Evolutionary conservation across 148 eudicot genomes (phyloP).

Genomic region (Talinum fruticosum): DNA sequence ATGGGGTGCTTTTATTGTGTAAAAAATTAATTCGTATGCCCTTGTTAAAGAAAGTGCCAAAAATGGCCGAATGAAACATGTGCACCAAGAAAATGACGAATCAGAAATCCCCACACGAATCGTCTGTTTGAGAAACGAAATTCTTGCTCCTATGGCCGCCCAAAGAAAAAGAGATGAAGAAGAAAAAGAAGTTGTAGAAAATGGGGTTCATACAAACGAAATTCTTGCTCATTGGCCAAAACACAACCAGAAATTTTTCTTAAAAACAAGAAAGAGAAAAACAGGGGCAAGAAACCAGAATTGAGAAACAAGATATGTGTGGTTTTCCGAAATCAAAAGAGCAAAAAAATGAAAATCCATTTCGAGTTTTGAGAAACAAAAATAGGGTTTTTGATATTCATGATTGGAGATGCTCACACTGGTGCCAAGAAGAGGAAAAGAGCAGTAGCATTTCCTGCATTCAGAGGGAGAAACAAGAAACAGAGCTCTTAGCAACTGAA

Average conservation of each 20-base stretch:
- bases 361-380: neutral
- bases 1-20: neutral
- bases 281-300: neutral
- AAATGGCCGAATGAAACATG: conserved; percentile 23
- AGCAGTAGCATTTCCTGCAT: conserved; percentile 58
- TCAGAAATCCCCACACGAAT: conserved; percentile 2
- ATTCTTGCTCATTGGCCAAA: neutral
- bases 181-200: neutral
- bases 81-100: conserved; percentile 21
- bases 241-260: neutral
- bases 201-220: neutral
- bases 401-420: conserved; percentile 24
- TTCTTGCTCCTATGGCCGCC: neutral
- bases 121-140: neutral
- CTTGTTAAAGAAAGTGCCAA: conserved; percentile 23
- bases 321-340: neutral
- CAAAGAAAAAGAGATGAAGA: neutral
- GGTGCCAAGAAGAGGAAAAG: conserved; percentile 52
- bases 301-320: too few relatives aligned
- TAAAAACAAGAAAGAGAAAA: neutral
- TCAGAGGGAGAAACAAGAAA: conserved; percentile 16
- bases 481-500: conserved; percentile 1
- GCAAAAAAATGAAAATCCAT: conserved; percentile 5
- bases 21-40: neutral
- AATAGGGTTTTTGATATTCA: neutral